A percentile compares a stretch with the other conserved stretches of the same genome.
phyloP scores from a whole-genome alignment of 371 early-diverging fungal genomes.

The Apophysomyces elegans region DNA sequence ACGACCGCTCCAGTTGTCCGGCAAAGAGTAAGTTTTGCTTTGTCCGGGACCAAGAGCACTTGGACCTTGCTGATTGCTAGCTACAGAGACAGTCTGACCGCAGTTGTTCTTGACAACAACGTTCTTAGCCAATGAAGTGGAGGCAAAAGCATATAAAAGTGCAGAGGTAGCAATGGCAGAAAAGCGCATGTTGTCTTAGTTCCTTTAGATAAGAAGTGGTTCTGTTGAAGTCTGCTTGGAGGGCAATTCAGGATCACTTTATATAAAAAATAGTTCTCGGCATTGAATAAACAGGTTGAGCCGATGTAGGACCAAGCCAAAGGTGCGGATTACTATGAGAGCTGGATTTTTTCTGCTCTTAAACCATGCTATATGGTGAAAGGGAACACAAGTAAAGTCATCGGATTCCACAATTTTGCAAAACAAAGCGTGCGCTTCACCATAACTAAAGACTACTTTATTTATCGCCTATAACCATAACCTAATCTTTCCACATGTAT shows the following conservation, averaged over 20 bases:
- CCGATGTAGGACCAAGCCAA: not conserved
- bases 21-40: constrained; percentile 16
- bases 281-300: not conserved
- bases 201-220: too few relatives aligned
- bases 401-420: not conserved
- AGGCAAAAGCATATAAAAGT: not conserved
- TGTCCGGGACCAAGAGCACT: constrained; percentile 6
- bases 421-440: not conserved
- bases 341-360: not conserved
- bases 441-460: not conserved
- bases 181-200: not conserved
- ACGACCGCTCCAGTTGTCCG: constrained; percentile 34
- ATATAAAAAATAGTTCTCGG: not conserved
- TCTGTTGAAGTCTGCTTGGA: not conserved
- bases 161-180: not conserved
- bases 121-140: constrained; percentile 13
- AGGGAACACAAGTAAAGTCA: not conserved
- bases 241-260: not conserved
- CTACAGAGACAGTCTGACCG: constrained; percentile 26
- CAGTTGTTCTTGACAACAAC: constrained; percentile 20
- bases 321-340: not conserved
- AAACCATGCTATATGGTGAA: not conserved
- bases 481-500: not conserved
- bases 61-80: constrained; percentile 27
- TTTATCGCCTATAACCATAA: not conserved